Percentiles rank a stretch among this genome's conserved stretches.
phyloP scores from a whole-genome alignment of 768 basidiomycete species.

The Boletales sp. region DNA sequence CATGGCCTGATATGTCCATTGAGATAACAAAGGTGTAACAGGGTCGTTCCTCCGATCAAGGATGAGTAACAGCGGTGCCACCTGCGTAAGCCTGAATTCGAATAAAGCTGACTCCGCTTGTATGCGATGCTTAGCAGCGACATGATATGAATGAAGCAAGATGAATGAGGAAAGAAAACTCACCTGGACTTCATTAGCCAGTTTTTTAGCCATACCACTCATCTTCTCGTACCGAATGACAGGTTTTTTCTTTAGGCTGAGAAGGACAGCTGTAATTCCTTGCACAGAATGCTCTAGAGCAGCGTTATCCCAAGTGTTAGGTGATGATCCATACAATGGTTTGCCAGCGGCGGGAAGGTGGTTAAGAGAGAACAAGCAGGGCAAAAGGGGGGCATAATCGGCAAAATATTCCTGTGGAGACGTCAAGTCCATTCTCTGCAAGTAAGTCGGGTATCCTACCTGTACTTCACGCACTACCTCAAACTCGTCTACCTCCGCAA shows the following conservation, averaged over 20 bases:
- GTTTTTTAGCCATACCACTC: conserved; percentile 87
- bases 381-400: conserved; percentile 86
- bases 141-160: conserved; percentile 3
- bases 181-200: conserved; percentile 85
- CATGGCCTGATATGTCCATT: conserved; percentile 99
- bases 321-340: conserved; percentile 69
- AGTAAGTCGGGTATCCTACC: conserved; percentile 42
- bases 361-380: conserved; percentile 85
- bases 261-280: conserved; percentile 78
- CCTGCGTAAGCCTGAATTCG: conserved; percentile 87
- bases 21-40: conserved; percentile 91
- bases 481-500: conserved; percentile 93
- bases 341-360: conserved; percentile 58
- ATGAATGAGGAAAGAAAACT: not conserved
- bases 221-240: conserved; percentile 92
- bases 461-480: conserved; percentile 97
- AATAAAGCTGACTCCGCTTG: conserved; percentile 81
- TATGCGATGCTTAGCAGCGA: conserved; percentile 60
- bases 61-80: conserved; percentile 85
- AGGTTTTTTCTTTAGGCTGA: conserved; percentile 96
- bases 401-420: conserved; percentile 88
- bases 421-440: not conserved
- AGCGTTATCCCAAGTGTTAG: conserved; percentile 68
- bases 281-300: conserved; percentile 79
- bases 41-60: conserved; percentile 96